These are phyloP conservation scores for Sporobolomyces roseus DNA, from an alignment of 768 basidiomycete species.

Conservation along the genomic window DNA sequence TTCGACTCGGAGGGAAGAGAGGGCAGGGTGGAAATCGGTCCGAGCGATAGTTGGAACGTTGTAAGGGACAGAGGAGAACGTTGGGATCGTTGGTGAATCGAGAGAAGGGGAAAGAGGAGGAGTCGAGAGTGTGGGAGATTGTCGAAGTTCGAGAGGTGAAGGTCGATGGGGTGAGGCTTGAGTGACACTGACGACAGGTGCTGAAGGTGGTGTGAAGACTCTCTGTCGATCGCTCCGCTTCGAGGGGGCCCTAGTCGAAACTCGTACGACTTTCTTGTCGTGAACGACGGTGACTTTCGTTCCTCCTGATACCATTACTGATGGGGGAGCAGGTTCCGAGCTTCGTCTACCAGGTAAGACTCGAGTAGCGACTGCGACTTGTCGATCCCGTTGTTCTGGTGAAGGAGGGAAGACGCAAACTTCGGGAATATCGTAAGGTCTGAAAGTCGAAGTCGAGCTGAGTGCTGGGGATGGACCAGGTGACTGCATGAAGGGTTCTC, in stretches of 20 bases:
- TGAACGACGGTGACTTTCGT: slow-evolving; percentile 28
- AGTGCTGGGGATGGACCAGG: slow-evolving; percentile 11
- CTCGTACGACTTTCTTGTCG: slow-evolving; percentile 22
- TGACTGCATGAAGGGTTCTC: slow-evolving; percentile 21
- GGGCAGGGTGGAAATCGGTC: slow-evolving; percentile 26
- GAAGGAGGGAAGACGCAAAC: slow-evolving; percentile 36
- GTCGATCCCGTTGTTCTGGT: slow-evolving; percentile 18
- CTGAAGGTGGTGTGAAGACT: slow-evolving; percentile 3
- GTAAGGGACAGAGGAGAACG: slow-evolving; percentile 10
- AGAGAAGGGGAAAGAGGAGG: slow-evolving; percentile 15
- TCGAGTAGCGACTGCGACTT: background rate
- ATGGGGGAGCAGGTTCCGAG: slow-evolving; percentile 5
- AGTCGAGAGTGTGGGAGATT: background rate
- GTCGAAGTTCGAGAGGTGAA: background rate
- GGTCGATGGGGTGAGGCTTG: background rate
- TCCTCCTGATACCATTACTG: slow-evolving; percentile 5
- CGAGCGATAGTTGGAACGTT: slow-evolving; percentile 12
- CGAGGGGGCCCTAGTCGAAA: slow-evolving; percentile 16
- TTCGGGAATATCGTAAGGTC: slow-evolving; percentile 33
- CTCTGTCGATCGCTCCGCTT: background rate
- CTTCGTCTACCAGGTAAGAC: background rate
- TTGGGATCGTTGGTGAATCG: slow-evolving; percentile 17
- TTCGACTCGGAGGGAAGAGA: slow-evolving; percentile 1
- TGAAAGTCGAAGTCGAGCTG: slow-evolving; percentile 33
- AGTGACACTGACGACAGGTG: background rate